A percentile compares a stretch with the other conserved stretches of the same genome.
phyloP scores from a whole-genome alignment of 352 stramenopile species.

The Pythium guiyangense region DNA sequence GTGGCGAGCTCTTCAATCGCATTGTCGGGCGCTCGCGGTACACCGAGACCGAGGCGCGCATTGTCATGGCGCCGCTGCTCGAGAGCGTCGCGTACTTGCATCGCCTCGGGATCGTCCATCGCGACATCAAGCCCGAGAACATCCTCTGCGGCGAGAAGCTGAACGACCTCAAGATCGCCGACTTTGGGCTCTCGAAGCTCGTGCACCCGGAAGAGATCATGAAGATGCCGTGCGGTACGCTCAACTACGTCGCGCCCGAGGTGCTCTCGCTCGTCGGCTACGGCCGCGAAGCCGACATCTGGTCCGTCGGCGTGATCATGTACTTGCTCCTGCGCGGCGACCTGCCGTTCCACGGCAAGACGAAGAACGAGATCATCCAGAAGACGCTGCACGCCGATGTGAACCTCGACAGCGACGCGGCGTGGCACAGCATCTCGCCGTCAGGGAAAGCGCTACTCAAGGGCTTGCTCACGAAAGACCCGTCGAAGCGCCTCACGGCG shows the following conservation, averaged over 20 bases:
- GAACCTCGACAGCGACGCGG: constrained; percentile 63
- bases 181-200: constrained; percentile 93
- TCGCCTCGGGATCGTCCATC: constrained; percentile 87
- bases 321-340: constrained; percentile 87
- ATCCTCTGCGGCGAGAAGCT: constrained; percentile 87
- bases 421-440: constrained; percentile 53
- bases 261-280: constrained; percentile 88
- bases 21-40: constrained; percentile 90
- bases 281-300: constrained; percentile 89
- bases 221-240: constrained; percentile 91
- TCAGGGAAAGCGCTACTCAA: constrained; percentile 65
- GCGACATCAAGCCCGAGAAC: constrained; percentile 88
- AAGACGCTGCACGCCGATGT: constrained; percentile 87
- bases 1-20: constrained; percentile 96
- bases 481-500: constrained; percentile 70
- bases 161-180: constrained; percentile 86
- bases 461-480: constrained; percentile 83
- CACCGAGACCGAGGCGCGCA: constrained; percentile 85
- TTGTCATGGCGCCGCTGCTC: constrained; percentile 84
- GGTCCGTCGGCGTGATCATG: constrained; percentile 92
- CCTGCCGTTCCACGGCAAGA: constrained; percentile 90
- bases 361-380: constrained; percentile 91
- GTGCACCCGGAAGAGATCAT: constrained; percentile 91
- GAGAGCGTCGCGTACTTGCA: constrained; percentile 91
- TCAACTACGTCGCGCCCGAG: constrained; percentile 94